Base-by-base conservation (phyloP, 345 rosid genomes). In the Noccaea bulbosa region DNA sequence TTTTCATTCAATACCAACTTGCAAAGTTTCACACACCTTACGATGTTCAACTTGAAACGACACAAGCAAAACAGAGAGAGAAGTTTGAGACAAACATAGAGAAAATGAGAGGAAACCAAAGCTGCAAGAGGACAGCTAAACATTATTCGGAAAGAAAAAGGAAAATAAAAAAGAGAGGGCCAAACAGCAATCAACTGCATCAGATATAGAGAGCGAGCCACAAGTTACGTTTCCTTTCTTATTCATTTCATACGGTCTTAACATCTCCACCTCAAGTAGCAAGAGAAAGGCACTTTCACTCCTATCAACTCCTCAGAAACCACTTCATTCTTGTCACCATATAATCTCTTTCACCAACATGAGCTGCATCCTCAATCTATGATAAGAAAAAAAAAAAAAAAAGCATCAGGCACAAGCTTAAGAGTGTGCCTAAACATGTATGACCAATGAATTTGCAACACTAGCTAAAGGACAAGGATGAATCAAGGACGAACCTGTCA, bases 401-500 rank as follows among this genome's bases (percentile, higher is more conserved):
- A 27, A 3, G 30, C 30, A 27, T 27, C 30, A 27, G 3, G 30
- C 4, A 27, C 30, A 27, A 27, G 30, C 30, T 27, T 27, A 27
- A 27, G 30, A 4, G 24, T 61, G 24, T 61, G 14, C 15, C 48
- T 61, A 46, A 61, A 67, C 67, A 65, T 40, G 60, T 49, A 38
- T 15, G 6, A 47, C 40, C 8, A 59, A 38, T 38, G 56, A 48
- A 65, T 6, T 58, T 58, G 40, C 5, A 67, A 51, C 38, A 51
- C 56, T 45, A 45, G 20, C 32, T 65, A 20, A 44, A 11, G 44
- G 51, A 35, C 4, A 56, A 38, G 4, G 7, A 14, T 57, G 30
- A 49, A 41, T 27, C 34, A 22, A 41, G 17, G 37, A 78, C 91
- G 49, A 68, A 92, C 97, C 81, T 67, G 84, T 81, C 81, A 71